Base-by-base conservation (phyloP, 1,284 basidiomycete species). In the Austroboletus novae-zelandiae region DNA sequence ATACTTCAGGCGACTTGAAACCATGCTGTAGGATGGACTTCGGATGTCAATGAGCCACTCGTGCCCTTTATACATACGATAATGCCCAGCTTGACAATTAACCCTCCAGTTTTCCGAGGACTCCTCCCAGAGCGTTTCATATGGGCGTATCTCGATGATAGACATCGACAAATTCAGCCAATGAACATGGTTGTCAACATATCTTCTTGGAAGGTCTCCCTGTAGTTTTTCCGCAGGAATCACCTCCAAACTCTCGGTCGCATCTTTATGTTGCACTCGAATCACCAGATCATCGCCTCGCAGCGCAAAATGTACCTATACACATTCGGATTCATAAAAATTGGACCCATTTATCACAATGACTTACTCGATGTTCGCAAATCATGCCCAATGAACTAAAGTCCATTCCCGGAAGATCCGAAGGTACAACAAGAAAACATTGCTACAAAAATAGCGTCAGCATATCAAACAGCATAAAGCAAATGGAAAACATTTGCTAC, bases 141-240 rank as follows among this genome's bases (percentile, higher is more conserved):
- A 27, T 9, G 74, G 73, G 10, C 75, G 72, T 32, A 78, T 66
- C 54, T 75, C 72, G 1, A 78, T 56, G 6, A 58, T 37, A 0
- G 57, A 53, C 0, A 60, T 65, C 1, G 52, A 30, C 5, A 73
- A 40, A 9, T 71, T 54, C 31, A 77, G 52, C 75, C 76, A 78
- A 54, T 76, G 75, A 6, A 56, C 60, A 43, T 70, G 66, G 10
- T 66, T 60, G 1, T 61, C 29, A 1, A 72, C 51, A 11, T 79
- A 58, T 2, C 57, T 47, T 0, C n/a, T 27, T 0, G 77, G 77
- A 2, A 80, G 47, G 54, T 78, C 77, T 0, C 56, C 55, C 1
- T 10, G 20, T 9, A 79, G 55, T 15, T 56, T 15, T 56, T 53
- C 43, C 20, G 57, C 67, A 7, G 73, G 75, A 34, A 79, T 61